Evolutionary conservation across 148 eudicot species (phyloP).

Genomic region (Vaccinium macrocarpon): DNA sequence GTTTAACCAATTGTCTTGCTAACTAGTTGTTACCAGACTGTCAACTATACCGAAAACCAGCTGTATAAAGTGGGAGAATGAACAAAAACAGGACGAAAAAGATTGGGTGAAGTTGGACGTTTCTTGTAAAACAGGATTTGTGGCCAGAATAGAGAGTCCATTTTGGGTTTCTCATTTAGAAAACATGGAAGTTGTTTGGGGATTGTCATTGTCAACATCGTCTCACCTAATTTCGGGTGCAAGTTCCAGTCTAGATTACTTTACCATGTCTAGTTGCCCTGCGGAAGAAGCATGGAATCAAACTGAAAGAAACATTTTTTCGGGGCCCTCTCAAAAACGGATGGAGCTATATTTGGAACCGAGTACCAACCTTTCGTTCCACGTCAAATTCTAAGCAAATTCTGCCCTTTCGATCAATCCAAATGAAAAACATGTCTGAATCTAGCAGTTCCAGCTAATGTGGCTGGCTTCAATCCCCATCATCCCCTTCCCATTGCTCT

Average conservation of each 20-base stretch:
- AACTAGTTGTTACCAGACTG: not conserved
- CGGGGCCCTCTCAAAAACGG: not conserved
- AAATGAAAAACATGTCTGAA: not conserved
- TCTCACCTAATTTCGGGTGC: not conserved
- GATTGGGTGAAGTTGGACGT: not conserved
- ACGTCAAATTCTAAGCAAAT: not conserved
- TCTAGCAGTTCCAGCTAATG: not conserved
- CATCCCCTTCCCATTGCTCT: not conserved
- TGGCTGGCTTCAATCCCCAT: not conserved
- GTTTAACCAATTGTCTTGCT: not conserved
- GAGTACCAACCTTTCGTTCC: not conserved
- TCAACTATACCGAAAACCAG: not conserved
- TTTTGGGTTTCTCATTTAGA: not conserved
- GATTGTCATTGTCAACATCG: not conserved
- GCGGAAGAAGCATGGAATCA: not conserved
- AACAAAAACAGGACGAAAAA: not conserved
- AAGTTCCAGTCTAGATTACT: not conserved
- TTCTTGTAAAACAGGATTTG: not conserved
- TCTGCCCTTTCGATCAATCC: not conserved
- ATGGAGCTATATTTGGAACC: not conserved
- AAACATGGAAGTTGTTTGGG: not conserved
- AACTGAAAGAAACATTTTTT: not conserved
- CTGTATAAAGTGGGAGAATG: not conserved
- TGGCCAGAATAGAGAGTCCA: not conserved
- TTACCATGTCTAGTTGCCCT: not conserved